Evolutionary conservation across 129 eudicot species (phyloP).

Genomic region (Escallonia herrerae): DNA sequence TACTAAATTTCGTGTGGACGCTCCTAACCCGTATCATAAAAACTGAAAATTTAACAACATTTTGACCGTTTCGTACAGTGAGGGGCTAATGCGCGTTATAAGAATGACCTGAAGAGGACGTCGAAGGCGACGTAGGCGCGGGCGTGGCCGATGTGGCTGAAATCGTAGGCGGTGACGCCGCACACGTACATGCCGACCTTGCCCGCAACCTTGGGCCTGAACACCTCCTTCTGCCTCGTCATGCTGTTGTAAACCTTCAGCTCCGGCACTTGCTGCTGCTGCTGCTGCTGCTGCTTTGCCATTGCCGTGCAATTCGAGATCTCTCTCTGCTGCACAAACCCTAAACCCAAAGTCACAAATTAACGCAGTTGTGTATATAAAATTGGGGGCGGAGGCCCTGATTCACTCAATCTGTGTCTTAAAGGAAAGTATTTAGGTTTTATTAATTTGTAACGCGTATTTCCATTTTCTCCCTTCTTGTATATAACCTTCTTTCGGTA

Average conservation of each 20-base stretch:
- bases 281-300: neutral
- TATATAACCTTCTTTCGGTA: too few relatives aligned
- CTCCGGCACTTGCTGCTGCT: too few relatives aligned
- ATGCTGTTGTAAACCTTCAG: conserved; percentile 28
- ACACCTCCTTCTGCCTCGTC: conserved; percentile 51
- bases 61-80: neutral
- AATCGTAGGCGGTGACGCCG: conserved; percentile 54
- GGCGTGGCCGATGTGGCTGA: conserved; percentile 66
- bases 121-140: conserved; percentile 72
- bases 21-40: neutral
- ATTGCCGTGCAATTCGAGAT: neutral
- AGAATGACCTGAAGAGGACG: conserved; percentile 43
- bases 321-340: too few relatives aligned
- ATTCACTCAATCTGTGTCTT: too few relatives aligned
- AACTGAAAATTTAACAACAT: neutral
- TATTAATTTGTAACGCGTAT: too few relatives aligned
- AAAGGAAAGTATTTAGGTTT: too few relatives aligned
- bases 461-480: too few relatives aligned
- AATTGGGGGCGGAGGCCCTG: too few relatives aligned
- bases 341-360: too few relatives aligned
- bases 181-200: conserved; percentile 58
- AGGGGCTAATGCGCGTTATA: neutral
- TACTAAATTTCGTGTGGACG: neutral
- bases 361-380: too few relatives aligned
- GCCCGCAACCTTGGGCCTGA: conserved; percentile 39